Percentiles rank a stretch among this genome's conserved stretches.
These are phyloP conservation scores for Combretum micranthum DNA, from an alignment of 345 rosid species.

Conservation along the genomic window DNA sequence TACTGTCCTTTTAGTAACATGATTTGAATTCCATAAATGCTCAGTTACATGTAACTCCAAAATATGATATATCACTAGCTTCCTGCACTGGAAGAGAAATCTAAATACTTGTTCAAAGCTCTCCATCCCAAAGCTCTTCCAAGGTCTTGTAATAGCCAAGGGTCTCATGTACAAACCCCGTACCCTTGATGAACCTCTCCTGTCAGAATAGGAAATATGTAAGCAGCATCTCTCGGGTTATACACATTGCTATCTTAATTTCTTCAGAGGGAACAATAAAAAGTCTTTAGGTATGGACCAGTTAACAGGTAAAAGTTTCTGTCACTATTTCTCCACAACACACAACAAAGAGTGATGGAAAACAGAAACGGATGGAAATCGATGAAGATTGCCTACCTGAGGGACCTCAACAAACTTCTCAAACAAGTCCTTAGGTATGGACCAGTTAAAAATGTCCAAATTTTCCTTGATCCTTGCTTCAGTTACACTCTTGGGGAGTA, in stretches of 20 bases:
- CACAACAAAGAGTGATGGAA: no score
- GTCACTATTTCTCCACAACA: background rate
- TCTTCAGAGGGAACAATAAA: no score
- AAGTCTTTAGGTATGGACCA: no score
- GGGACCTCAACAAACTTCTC: constrained; percentile 54
- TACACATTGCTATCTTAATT: no score
- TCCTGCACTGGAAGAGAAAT: no score
- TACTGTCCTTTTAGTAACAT: no score
- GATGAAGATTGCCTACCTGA: constrained; percentile 28
- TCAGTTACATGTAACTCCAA: no score
- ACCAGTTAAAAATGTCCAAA: constrained; percentile 62
- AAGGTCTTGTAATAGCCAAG: constrained; percentile 42
- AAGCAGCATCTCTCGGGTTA: background rate
- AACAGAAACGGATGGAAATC: background rate
- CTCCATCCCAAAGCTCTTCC: constrained; percentile 88
- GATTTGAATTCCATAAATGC: no score
- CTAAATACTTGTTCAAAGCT: constrained; percentile 28
- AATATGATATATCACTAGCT: no score
- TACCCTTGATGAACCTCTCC: constrained; percentile 56
- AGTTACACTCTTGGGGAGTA: constrained; percentile 69
- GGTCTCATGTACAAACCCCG: constrained; percentile 47
- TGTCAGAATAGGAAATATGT: constrained; percentile 16
- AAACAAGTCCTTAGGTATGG: constrained; percentile 62
- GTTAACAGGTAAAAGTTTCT: no score
- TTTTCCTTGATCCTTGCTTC: constrained; percentile 71